Base-by-base conservation (phyloP, 805 yeast genomes). In the Kazachstania africana region DNA sequence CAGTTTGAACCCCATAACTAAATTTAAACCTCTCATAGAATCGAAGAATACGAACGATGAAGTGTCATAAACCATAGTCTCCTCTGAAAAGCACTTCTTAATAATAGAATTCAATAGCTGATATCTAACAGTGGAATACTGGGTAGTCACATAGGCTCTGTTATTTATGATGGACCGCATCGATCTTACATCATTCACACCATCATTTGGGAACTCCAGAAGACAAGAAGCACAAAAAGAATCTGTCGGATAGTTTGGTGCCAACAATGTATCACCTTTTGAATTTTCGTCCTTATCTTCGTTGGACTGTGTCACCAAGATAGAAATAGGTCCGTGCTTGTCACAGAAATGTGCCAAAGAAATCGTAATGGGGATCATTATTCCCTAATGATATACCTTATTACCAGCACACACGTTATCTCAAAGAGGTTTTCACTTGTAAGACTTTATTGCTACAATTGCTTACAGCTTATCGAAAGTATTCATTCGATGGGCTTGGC, bases 271-370 rank as follows among this genome's bases (percentile, higher is more conserved):
- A 16, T 49, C 39, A 14, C 49, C 47, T 4, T 32, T 26, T 5
- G 45, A 31, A n/a, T 39, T 32, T 8, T 40, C 45, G 2, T 35
- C 37, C 1, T 49, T 33, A 15, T 42, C 45, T 4, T 37, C 38
- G 1, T 49, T 33, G n/a, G 39, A 38, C 42, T 75, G 82, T 0
- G 85, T 75, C 39, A 81, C 77, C 47, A 75, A 53, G 2, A 79
- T 60, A 25, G 74, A 67, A 9, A 75, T 61, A 0, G 88, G 87
- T 0, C 88, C 88, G 47, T 79, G 87, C 15, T 72, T 66, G 53
- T 79, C 88, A 51, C 88, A 79, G 51, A 79, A 79, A 48, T 79
- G 88, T 0, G 83, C 77, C 29, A 79, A 49, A 14, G 79, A 43
- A 13, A 53, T 40, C 9, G 48, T 33, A 33, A 45, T 42, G 8